Evolutionary conservation across 2,329 filamentous ascomycete genomes (phyloP).

Genomic region (Botrytis porri): DNA sequence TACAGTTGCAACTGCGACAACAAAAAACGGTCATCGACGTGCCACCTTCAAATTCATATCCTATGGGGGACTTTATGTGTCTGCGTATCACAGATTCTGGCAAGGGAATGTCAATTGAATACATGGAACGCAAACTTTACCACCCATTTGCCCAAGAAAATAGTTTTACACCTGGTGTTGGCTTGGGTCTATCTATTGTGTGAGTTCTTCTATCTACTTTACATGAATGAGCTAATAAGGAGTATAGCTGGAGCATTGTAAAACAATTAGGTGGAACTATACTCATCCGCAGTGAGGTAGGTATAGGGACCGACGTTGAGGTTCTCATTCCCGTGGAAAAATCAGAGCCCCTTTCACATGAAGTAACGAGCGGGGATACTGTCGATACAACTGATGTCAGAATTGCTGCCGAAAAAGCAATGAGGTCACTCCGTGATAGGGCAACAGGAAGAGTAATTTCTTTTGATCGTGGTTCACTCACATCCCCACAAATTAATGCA

Average conservation of each 20-base stretch:
- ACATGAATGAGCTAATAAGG: slow-evolving; percentile 5
- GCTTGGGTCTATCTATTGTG: slow-evolving; percentile 42
- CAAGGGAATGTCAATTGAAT: slow-evolving; percentile 59
- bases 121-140: slow-evolving; percentile 56
- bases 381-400: slow-evolving; percentile 12
- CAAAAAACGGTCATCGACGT: neutral
- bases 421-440: slow-evolving; percentile 23
- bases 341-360: neutral
- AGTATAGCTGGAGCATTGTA: slow-evolving; percentile 15
- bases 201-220: slow-evolving; percentile 25
- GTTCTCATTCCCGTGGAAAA: slow-evolving; percentile 38
- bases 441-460: slow-evolving; percentile 26
- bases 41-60: slow-evolving; percentile 55
- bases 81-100: slow-evolving; percentile 55
- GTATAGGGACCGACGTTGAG: slow-evolving; percentile 52
- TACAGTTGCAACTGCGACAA: slow-evolving; percentile 29
- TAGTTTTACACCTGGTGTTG: slow-evolving; percentile 49
- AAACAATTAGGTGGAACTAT: slow-evolving; percentile 54
- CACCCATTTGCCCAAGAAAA: slow-evolving; percentile 61
- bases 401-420: slow-evolving; percentile 21
- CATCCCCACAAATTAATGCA: slow-evolving; percentile 18
- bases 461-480: slow-evolving; percentile 20
- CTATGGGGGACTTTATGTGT: slow-evolving; percentile 41
- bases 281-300: slow-evolving; percentile 50
- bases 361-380: slow-evolving; percentile 4